Evolutionary conservation across 805 yeast genomes (phyloP), one percentile per base, ranked within the genome.

Genomic region (Wickerhamomyces mucosus): DNA sequence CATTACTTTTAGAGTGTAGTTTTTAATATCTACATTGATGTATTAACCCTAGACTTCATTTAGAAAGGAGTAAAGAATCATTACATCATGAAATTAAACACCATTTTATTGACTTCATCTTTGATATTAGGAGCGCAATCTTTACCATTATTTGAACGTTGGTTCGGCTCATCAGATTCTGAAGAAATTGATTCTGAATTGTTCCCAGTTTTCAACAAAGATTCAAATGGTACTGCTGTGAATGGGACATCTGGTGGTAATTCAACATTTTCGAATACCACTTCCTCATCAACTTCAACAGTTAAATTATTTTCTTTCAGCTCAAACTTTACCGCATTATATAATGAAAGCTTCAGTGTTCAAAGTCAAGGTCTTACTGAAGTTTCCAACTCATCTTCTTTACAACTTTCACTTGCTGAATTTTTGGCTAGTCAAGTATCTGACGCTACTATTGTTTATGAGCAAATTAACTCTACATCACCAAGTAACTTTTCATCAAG

Each of bases 381-480:
- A 13, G 11, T 23, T 4, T 18, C 37, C 4, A 25, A 21, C 29
- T 17, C 29, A 9, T n/a, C 33, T 6, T 20, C 28, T 15, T 7
- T 34, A 3, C n/a, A 23, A 5, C 23, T 29, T 6, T 15, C 19
- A 3, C 17, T 31, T 12, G 17, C 18, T 4, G 32, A 27, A 7
- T 10, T 32, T 6, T 23, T 9, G 6, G 26, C 10, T 13, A 12
- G 12, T 7, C 7, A 21, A 5, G 13, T 18, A n/a, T 7, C 25
- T 15, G 18, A 25, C n/a, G 27, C 36, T 12, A 21, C 22, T 9
- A 6, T 64, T 8, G 69, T 63, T 39, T 63, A 68, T 15, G 62
- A 62, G 37, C 68, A 65, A 32, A 48, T 67, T 14, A 61, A 60
- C 6, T 50, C 58, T 15, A 33, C 36, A 7, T 26, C 26, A 15